A percentile compares a stretch with the other conserved stretches of the same genome.
Evolutionary conservation across 1,284 basidiomycete genomes (phyloP).

Genomic region (Pterulicium gracile): DNA sequence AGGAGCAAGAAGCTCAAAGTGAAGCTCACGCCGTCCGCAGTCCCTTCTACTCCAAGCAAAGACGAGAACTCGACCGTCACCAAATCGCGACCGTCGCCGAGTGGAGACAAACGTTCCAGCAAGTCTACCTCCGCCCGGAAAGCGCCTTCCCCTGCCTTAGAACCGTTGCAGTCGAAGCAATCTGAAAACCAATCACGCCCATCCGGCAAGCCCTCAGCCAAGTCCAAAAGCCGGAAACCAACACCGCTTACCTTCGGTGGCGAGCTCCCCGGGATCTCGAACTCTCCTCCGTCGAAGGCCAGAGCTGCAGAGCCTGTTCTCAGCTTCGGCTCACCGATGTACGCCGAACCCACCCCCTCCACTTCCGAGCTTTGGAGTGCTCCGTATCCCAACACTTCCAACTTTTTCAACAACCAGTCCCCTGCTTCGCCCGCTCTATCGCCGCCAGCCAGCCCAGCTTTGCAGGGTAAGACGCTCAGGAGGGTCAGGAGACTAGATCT

Average conservation of each 20-base stretch:
- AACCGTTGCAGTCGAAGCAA: too few species aligned
- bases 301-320: background rate
- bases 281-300: too few species aligned
- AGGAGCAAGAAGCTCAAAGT: conserved; percentile 7
- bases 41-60: background rate
- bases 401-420: background rate
- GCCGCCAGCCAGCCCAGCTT: background rate
- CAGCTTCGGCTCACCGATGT: background rate
- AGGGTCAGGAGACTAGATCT: background rate
- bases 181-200: background rate
- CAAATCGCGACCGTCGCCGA: too few species aligned
- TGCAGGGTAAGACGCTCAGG: background rate
- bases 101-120: background rate
- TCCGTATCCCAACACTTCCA: background rate
- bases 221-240: too few species aligned
- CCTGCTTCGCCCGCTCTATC: background rate
- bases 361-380: background rate
- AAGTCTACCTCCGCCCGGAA: background rate
- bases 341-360: background rate
- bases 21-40: background rate
- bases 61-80: too few species aligned
- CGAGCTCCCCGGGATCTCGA: too few species aligned
- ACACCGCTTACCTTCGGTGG: too few species aligned
- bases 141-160: background rate
- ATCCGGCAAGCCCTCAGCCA: too few species aligned